These are phyloP conservation scores for Marchantia paleacea DNA, from an alignment of 225 moss, liverwort and hornwort genomes.

Conservation along the genomic window DNA sequence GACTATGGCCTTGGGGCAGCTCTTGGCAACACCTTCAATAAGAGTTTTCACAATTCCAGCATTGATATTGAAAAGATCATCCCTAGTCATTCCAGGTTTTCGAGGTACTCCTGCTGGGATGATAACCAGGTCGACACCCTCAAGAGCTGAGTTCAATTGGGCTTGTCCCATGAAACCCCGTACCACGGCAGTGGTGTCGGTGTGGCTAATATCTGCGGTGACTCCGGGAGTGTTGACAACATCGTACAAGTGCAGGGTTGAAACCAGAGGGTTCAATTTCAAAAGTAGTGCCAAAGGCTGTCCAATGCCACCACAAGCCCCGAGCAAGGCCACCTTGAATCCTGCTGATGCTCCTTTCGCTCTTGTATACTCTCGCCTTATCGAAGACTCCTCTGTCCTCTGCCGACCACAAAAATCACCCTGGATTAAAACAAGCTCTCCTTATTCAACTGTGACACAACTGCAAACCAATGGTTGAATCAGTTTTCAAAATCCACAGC, in stretches of 20 bases:
- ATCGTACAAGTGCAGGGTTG: conserved; percentile 92
- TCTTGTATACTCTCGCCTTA: conserved; percentile 70
- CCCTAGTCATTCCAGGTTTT: conserved; percentile 96
- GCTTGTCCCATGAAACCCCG: conserved; percentile 63
- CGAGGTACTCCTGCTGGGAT: conserved; percentile 96
- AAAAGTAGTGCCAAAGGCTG: conserved; percentile 81
- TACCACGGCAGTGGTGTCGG: conserved; percentile 90
- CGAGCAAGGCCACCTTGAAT: conserved; percentile 86
- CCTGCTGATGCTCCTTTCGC: conserved; percentile 83
- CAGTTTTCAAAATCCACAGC: background rate
- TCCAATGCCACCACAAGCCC: conserved; percentile 97
- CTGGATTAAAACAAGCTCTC: conserved; percentile 1
- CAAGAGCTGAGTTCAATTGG: conserved; percentile 68
- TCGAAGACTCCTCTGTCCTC: conserved; percentile 43
- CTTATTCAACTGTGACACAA: background rate
- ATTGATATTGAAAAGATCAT: conserved; percentile 97
- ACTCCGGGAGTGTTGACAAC: conserved; percentile 99
- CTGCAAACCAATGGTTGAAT: background rate
- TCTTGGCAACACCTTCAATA: conserved; percentile 74
- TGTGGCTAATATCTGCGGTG: conserved; percentile 94
- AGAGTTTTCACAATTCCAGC: conserved; percentile 86
- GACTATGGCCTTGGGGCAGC: conserved; percentile 70
- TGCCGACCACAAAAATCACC: conserved; percentile 32
- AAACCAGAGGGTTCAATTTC: conserved; percentile 85
- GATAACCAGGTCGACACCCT: conserved; percentile 77